These are phyloP conservation scores for Aspergillus sp. DNA, from an alignment of 2,329 filamentous ascomycete species.

Conservation along the genomic window DNA sequence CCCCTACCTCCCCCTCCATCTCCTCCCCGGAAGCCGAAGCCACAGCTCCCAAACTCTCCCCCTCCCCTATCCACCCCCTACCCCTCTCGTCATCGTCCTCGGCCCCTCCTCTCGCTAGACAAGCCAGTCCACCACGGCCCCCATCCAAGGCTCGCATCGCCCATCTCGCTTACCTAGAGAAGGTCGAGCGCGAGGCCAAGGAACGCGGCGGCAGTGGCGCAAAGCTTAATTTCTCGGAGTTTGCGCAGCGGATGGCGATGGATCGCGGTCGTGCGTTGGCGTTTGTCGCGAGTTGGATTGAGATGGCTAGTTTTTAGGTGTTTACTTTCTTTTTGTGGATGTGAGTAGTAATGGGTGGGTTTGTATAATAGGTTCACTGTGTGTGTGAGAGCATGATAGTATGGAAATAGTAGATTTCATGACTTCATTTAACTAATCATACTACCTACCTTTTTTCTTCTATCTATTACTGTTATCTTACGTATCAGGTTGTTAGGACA, in stretches of 20 bases:
- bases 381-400: background rate
- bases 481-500: too few relatives aligned
- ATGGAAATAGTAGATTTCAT: background rate
- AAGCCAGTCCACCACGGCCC: conserved; percentile 19
- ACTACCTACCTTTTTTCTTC: too few relatives aligned
- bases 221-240: conserved; percentile 75
- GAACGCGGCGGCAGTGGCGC: conserved; percentile 74
- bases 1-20: conserved; percentile 33
- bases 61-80: conserved; percentile 37
- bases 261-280: conserved; percentile 69
- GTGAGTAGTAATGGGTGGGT: background rate
- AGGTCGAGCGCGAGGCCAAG: conserved; percentile 68
- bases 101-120: conserved; percentile 15
- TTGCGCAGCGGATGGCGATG: conserved; percentile 72
- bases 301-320: conserved; percentile 64
- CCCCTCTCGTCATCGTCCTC: conserved; percentile 21
- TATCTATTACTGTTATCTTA: background rate
- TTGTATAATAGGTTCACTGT: background rate
- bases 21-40: conserved; percentile 37
- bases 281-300: conserved; percentile 89
- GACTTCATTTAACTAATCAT: background rate
- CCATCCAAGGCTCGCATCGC: conserved; percentile 42
- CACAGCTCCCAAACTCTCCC: conserved; percentile 38
- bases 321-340: background rate
- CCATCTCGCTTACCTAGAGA: conserved; percentile 56